phyloP scores from a whole-genome alignment of 1,284 basidiomycete species.

The Sanghuangporus sanghuang region DNA sequence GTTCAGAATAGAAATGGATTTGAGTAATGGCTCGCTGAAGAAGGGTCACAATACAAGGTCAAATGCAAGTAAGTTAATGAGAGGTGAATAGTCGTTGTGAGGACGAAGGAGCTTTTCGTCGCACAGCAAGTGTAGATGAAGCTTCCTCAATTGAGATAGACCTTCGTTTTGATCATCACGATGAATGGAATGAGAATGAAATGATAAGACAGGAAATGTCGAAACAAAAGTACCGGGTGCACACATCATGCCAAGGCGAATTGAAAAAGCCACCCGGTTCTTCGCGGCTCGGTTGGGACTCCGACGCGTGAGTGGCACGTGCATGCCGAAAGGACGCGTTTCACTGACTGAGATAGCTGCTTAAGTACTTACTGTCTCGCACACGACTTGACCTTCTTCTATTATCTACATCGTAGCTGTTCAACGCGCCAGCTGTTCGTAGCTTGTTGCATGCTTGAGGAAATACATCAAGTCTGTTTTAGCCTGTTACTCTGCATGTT shows the following conservation, averaged over 20 bases:
- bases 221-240: background rate
- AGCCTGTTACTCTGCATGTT: background rate
- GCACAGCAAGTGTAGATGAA: background rate
- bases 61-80: no score
- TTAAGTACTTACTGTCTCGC: background rate
- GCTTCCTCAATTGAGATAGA: background rate
- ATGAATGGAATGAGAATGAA: background rate
- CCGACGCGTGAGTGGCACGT: background rate
- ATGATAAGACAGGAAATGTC: background rate
- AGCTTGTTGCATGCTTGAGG: background rate
- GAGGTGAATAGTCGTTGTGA: no score
- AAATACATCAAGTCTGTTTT: background rate
- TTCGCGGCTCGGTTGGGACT: background rate
- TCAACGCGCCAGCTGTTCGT: no score
- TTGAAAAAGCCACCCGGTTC: background rate
- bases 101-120: no score
- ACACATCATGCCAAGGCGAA: background rate
- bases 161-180: background rate
- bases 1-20: no score
- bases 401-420: background rate
- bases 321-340: background rate
- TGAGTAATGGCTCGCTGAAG: no score
- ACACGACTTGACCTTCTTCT: background rate
- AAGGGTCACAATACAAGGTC: no score
- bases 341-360: background rate